Base-by-base conservation (phyloP, 73 alveolate species). In the Paramecium primaurelia region DNA sequence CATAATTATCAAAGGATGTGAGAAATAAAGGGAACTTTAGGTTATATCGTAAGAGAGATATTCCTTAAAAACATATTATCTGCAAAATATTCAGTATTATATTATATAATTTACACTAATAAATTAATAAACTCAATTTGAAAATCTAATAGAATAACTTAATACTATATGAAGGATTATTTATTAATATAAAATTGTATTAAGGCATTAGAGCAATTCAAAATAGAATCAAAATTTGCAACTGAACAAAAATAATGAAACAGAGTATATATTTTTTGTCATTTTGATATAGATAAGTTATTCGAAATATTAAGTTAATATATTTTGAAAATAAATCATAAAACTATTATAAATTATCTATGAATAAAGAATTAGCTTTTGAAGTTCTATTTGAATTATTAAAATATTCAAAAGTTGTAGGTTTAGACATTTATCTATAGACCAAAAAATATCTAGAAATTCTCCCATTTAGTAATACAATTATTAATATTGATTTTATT, bases 361-460 rank as follows among this genome's bases (percentile, higher is more conserved):
- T 94, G 2, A 94, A 96, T 25, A 95, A 97, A 16, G 96, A 95
- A 38, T 93, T 93, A 44, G 93, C 97, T 16, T 88, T 98, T 42
- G 91, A 94, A 85, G 98, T 98, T 1, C 94, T 98, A 12, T 96
- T 93, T 83, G 97, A 97, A 12, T 84, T 98, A 69, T 95, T 98
- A 60, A 98, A 96, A 88, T 97, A 95, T 92, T 98, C 97, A n/a
- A n/a, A n/a, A n/a, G n/a, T n/a, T n/a, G n/a, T n/a, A 42, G 8
- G 30, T 26, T 2, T 28, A 59, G 7, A 59, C 91, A n/a, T 80
- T 80, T 16, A 47, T 26, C 20, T 47, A 77, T 1, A 40, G 91
- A 49, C 91, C 91, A 22, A 80, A 80, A 22, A 80, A 44, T 80
- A 26, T 59, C 91, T 25, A 80, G 91, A 80, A 45, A 77, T n/a